A percentile compares a stretch with the other conserved stretches of the same genome.
Conservation (phyloP, 2,329 filamentous ascomycete genomes). For the Alternaria alternata region DNA sequence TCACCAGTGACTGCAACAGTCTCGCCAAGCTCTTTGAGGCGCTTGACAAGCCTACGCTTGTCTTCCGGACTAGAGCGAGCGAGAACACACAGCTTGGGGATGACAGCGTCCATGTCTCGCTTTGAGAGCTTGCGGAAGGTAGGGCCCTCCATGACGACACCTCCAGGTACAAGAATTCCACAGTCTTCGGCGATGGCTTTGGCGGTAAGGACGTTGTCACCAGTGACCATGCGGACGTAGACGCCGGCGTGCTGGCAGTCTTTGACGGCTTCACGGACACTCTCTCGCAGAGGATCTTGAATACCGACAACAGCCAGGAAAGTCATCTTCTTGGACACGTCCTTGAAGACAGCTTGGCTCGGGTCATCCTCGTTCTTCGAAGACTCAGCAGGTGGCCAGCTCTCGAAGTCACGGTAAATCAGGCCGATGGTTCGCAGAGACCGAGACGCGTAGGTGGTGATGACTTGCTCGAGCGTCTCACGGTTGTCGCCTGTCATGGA, state of each 20-base stretch:
- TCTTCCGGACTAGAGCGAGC: constrained; percentile 75
- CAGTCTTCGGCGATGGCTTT: constrained; percentile 81
- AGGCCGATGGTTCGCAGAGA: constrained; percentile 87
- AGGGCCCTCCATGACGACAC: constrained; percentile 79
- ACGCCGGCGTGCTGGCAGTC: constrained; percentile 80
- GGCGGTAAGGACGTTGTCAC: constrained; percentile 81
- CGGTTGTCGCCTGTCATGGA: constrained; percentile 66
- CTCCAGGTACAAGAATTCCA: constrained; percentile 75
- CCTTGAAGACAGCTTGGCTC: constrained; percentile 70
- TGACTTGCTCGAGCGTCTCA: constrained; percentile 69
- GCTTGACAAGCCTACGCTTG: constrained; percentile 70
- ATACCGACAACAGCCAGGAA: constrained; percentile 80
- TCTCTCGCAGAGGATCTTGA: constrained; percentile 78
- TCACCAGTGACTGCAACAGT: constrained; percentile 85
- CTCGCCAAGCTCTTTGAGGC: constrained; percentile 72
- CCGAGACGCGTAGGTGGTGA: constrained; percentile 78
- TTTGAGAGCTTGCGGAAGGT: constrained; percentile 76
- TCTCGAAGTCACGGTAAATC: constrained; percentile 82
- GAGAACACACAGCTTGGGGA: constrained; percentile 71
- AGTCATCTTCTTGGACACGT: constrained; percentile 75
- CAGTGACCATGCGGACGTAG: constrained; percentile 84
- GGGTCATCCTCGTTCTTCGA: constrained; percentile 67
- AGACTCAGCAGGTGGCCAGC: constrained; percentile 75
- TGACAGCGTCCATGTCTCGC: constrained; percentile 63
- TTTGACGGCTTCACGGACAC: constrained; percentile 76